Percentiles rank a stretch among this genome's conserved stretches.
phyloP scores from a whole-genome alignment of 192 early-diverging fungal species.

The Podila minutissima region DNA sequence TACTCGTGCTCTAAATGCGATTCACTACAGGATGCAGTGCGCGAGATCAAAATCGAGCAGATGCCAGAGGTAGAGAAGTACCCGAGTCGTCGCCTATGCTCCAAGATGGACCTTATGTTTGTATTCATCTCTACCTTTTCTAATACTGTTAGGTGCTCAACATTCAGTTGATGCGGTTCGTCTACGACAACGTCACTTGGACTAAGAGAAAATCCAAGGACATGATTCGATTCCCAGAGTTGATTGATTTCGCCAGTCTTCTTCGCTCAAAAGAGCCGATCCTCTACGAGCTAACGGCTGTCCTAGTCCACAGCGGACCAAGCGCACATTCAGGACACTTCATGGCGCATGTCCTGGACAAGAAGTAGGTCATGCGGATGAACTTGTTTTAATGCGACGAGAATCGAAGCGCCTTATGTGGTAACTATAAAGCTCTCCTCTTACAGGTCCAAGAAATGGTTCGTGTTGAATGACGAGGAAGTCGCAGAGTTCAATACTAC shows the following conservation, averaged over 20 bases:
- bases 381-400: no score
- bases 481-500: constrained; percentile 36
- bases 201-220: constrained; percentile 53
- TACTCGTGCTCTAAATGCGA: constrained; percentile 33
- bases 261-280: constrained; percentile 7
- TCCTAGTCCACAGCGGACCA: constrained; percentile 51
- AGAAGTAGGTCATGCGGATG: constrained; percentile 15
- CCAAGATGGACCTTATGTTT: neutral
- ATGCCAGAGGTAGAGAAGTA: constrained; percentile 30
- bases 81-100: neutral
- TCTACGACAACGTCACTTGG: constrained; percentile 36
- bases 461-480: constrained; percentile 52
- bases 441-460: constrained; percentile 44
- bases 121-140: neutral
- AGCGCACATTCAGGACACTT: constrained; percentile 55
- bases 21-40: constrained; percentile 47
- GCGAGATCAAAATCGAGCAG: constrained; percentile 27
- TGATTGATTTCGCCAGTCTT: constrained; percentile 33
- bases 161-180: constrained; percentile 54
- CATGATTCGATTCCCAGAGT: constrained; percentile 34
- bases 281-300: constrained; percentile 47
- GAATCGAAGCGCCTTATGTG: no score
- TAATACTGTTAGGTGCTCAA: constrained; percentile 24
- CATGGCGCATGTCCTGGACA: constrained; percentile 43
- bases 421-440: neutral